Conservation (phyloP, 208 protist species). For the Leishmania major region DNA sequence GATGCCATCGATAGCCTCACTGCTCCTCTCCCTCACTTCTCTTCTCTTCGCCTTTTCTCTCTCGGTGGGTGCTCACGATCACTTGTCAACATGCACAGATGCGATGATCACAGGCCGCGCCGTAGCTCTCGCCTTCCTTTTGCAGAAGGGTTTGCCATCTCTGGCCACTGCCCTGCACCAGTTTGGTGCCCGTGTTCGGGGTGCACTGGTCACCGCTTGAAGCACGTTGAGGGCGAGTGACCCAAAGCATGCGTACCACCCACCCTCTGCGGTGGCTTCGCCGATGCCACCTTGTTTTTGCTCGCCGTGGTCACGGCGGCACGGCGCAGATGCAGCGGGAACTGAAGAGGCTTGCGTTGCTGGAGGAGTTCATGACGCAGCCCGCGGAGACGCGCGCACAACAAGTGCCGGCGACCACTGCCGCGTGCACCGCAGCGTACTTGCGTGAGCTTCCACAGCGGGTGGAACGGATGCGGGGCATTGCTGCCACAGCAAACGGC, state of each 20-base stretch:
- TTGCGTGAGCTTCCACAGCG: conserved; percentile 29
- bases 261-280: conserved; percentile 1
- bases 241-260: background rate
- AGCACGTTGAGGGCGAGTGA: background rate
- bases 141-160: background rate
- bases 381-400: conserved; percentile 3
- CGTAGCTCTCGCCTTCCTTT: background rate
- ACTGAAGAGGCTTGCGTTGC: conserved; percentile 33
- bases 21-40: background rate
- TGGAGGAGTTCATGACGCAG: conserved; percentile 30
- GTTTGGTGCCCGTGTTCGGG: background rate
- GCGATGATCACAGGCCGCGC: background rate
- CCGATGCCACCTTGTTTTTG: background rate
- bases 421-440: conserved; percentile 18
- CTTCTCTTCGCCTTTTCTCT: background rate
- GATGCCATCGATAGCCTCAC: background rate
- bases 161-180: background rate
- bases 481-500: background rate
- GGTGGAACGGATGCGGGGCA: conserved; percentile 14
- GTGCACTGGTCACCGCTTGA: background rate
- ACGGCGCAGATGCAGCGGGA: conserved; percentile 17
- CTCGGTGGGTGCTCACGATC: background rate
- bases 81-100: background rate
- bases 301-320: conserved; percentile 42
- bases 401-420: background rate